phyloP scores from a whole-genome alignment of 1,284 basidiomycete species.

The Termitomyces sp. region DNA sequence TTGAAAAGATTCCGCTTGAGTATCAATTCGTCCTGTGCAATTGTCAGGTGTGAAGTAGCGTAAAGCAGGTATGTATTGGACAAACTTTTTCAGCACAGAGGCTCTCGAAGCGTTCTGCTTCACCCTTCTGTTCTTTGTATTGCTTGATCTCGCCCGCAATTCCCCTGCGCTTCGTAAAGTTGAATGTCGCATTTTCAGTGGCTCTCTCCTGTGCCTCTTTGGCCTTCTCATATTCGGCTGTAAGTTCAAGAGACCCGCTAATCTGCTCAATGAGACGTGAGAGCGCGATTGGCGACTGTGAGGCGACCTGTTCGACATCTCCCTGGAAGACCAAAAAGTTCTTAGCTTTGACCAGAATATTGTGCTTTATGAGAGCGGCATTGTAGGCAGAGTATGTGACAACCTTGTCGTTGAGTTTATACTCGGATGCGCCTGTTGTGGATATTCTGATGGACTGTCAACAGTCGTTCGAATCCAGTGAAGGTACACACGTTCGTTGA shows the following conservation, averaged over 20 bases:
- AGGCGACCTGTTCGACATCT: constrained; percentile 96
- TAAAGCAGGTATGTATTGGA: constrained; percentile 5
- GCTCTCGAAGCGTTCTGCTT: constrained; percentile 85
- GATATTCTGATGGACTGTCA: constrained; percentile 60
- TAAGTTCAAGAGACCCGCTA: constrained; percentile 87
- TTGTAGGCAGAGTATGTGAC: constrained; percentile 88
- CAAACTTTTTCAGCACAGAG: constrained; percentile 69
- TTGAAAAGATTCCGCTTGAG: constrained; percentile 85
- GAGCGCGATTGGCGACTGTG: constrained; percentile 89
- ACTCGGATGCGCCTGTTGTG: constrained; percentile 80
- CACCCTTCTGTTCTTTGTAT: constrained; percentile 94
- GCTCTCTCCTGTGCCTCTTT: constrained; percentile 85
- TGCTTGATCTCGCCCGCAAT: constrained; percentile 96
- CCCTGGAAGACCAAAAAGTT: constrained; percentile 99
- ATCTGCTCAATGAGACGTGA: constrained; percentile 94
- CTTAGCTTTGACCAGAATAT: constrained; percentile 98
- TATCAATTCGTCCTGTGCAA: constrained; percentile 68
- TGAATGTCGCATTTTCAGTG: constrained; percentile 89
- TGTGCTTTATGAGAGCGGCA: constrained; percentile 78
- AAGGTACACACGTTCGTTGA: constrained; percentile 74
- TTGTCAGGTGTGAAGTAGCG: not conserved
- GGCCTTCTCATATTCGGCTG: constrained; percentile 85
- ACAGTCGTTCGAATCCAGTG: not conserved
- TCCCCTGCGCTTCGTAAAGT: constrained; percentile 89
- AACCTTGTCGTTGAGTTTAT: constrained; percentile 74